Percentiles rank a stretch among this genome's conserved stretches.
Conservation (phyloP, 1,284 basidiomycete species). For the Naganishia cerealis region DNA sequence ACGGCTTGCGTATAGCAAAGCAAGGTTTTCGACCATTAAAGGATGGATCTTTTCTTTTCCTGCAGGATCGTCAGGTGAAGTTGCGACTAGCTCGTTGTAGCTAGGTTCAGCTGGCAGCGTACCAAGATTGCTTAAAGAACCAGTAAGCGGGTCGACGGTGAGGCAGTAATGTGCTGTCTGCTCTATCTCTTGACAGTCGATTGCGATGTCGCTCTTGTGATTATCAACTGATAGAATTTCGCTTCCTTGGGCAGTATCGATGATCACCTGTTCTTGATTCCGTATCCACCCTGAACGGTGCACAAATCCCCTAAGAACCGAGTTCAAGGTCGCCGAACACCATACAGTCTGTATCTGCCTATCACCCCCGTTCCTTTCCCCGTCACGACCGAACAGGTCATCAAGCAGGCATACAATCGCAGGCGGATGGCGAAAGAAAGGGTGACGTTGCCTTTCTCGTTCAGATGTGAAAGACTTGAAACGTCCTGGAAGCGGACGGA, state of each 20-base stretch:
- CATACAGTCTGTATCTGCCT: conserved; percentile 28
- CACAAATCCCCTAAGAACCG: conserved; percentile 26
- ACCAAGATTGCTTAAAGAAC: conserved; percentile 8
- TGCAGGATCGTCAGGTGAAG: background rate
- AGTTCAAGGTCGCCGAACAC: conserved; percentile 32
- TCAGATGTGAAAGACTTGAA: conserved; percentile 21
- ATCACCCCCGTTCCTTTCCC: background rate
- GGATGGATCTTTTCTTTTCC: conserved; percentile 28
- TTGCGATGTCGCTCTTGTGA: background rate
- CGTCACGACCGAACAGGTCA: background rate
- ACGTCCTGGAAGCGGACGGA: conserved; percentile 28
- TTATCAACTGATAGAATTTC: background rate
- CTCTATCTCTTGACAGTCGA: background rate
- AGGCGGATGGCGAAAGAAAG: conserved; percentile 29
- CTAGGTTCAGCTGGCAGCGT: background rate
- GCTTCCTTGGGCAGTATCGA: conserved; percentile 12
- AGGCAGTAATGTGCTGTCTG: conserved; percentile 25
- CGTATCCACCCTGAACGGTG: conserved; percentile 27
- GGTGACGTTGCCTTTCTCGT: conserved; percentile 16
- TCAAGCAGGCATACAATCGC: conserved; percentile 18
- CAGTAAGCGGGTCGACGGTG: conserved; percentile 29
- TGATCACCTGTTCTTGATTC: conserved; percentile 14
- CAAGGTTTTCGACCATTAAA: conserved; percentile 29
- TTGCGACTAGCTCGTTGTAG: background rate
- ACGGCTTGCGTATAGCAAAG: conserved; percentile 14